Conservation (phyloP, 441 rosid species). For the Gossypium schwendimanii region DNA sequence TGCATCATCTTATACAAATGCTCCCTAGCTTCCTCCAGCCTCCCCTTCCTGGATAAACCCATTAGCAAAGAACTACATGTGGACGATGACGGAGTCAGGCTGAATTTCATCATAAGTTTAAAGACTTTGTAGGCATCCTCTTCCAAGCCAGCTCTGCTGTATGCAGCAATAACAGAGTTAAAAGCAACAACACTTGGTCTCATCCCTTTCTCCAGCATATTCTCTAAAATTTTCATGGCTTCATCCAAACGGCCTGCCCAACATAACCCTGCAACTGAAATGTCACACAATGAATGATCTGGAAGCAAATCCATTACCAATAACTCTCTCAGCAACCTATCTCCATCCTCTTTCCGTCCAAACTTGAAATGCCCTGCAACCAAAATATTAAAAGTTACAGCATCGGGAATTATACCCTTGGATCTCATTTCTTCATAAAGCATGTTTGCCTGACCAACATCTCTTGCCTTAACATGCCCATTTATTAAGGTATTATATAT, state of each 20-base stretch:
- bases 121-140: conserved; percentile 43
- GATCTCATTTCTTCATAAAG: conserved; percentile 51
- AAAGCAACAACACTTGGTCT: conserved; percentile 45
- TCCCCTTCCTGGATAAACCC: conserved; percentile 51
- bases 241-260: conserved; percentile 58
- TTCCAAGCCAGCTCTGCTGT: conserved; percentile 41
- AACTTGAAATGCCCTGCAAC: conserved; percentile 55
- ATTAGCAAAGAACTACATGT: conserved; percentile 56
- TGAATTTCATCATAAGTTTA: conserved; percentile 40
- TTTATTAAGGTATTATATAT: conserved; percentile 52
- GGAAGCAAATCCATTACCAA: conserved; percentile 25
- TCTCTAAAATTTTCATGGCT: conserved; percentile 38
- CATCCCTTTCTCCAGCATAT: conserved; percentile 54
- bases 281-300: conserved; percentile 34
- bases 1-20: conserved; percentile 44
- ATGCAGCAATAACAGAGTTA: conserved; percentile 62
- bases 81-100: conserved; percentile 48
- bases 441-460: conserved; percentile 41
- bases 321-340: conserved; percentile 42
- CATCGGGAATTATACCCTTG: conserved; percentile 50
- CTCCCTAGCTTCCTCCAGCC: conserved; percentile 42
- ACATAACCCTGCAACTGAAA: conserved; percentile 50
- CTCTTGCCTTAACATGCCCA: conserved; percentile 66
- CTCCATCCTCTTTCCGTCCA: conserved; percentile 44
- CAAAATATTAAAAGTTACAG: conserved; percentile 55